Evolutionary conservation across 202 grass and related monocot species (phyloP).

Genomic region (Panicum virgatum): DNA sequence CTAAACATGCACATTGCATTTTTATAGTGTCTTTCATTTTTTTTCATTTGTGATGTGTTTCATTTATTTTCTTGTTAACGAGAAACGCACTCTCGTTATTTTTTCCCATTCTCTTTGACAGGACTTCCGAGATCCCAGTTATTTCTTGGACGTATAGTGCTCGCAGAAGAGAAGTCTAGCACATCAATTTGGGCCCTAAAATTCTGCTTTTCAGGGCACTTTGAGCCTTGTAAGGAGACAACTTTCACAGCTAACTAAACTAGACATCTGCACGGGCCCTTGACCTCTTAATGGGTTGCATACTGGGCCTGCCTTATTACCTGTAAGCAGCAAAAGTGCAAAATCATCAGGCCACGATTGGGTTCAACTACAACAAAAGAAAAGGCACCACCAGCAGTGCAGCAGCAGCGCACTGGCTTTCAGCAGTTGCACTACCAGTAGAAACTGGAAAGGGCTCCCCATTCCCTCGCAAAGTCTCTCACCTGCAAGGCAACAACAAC

Average conservation of each 20-base stretch:
- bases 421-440: not conserved
- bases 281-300: not conserved
- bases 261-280: not conserved
- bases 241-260: not conserved
- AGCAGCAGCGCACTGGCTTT: not conserved
- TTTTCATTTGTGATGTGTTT: too few species aligned
- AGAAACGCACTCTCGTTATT: too few species aligned
- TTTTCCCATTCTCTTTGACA: too few species aligned
- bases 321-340: not conserved
- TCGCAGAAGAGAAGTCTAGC: too few species aligned
- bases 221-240: not conserved
- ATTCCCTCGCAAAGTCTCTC: not conserved
- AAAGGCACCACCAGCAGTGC: not conserved
- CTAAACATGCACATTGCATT: too few species aligned
- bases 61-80: too few species aligned
- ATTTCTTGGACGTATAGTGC: too few species aligned
- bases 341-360: constrained; percentile 23
- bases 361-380: not conserved
- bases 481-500: not conserved
- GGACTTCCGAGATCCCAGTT: too few species aligned
- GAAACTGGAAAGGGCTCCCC: not conserved
- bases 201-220: too few species aligned
- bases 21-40: too few species aligned
- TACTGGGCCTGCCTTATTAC: not conserved
- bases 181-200: not conserved